Percentiles rank a stretch among this genome's conserved stretches.
These are phyloP conservation scores for Jamesozyma lodderae DNA, from an alignment of 805 yeast genomes.

Conservation along the genomic window DNA sequence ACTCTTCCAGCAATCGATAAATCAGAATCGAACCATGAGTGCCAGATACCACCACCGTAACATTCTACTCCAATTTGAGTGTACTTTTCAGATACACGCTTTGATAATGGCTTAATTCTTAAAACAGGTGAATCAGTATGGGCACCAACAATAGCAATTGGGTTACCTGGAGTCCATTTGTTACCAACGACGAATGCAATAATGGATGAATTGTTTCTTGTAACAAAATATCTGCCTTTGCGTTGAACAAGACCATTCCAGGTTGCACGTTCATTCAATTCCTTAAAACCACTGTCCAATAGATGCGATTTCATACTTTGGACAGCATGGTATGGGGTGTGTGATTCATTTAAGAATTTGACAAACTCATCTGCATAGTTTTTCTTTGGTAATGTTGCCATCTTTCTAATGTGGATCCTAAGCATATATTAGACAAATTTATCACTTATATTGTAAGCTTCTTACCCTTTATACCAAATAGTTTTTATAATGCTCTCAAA, in stretches of 20 bases:
- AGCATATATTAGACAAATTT: constrained; percentile 24
- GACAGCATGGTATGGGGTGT: constrained; percentile 93
- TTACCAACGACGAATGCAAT: constrained; percentile 81
- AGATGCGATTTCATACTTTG: constrained; percentile 51
- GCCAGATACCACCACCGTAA: constrained; percentile 96
- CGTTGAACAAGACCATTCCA: constrained; percentile 54
- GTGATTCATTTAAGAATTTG: constrained; percentile 71
- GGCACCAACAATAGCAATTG: constrained; percentile 85
- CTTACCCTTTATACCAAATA: no score
- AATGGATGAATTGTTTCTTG: constrained; percentile 82
- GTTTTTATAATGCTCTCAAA: no score
- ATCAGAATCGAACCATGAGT: constrained; percentile 95
- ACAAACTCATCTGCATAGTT: constrained; percentile 47
- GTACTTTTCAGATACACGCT: constrained; percentile 61
- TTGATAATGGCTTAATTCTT: constrained; percentile 80
- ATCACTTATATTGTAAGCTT: no score
- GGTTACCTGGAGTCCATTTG: constrained; percentile 64
- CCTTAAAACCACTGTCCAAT: constrained; percentile 55
- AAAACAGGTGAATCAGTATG: constrained; percentile 93
- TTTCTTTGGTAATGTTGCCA: constrained; percentile 10
- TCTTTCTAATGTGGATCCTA: constrained; percentile 20
- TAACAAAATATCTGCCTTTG: constrained; percentile 70
- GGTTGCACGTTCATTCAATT: constrained; percentile 56
- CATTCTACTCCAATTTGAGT: constrained; percentile 87
- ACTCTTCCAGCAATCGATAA: constrained; percentile 88